Evolutionary conservation across 2,329 filamentous ascomycete genomes (phyloP), one percentile per base, ranked within the genome.

Genomic region (Paraphoma sp.): DNA sequence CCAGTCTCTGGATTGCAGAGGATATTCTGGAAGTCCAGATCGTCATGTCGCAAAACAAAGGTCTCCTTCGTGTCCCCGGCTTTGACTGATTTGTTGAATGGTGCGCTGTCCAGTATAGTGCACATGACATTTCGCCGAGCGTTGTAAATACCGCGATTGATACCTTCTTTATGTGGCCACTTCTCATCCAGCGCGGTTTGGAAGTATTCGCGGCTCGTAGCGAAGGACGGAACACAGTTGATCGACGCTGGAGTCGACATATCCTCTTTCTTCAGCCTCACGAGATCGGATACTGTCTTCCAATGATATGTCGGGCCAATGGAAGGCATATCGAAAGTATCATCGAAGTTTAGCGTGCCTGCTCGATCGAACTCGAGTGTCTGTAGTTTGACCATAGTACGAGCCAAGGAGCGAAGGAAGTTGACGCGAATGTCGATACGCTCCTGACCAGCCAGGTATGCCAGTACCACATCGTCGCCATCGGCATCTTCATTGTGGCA

Each of bases 11-110:
- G 45, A 42, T 65, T 57, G 29, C 57, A 53, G 4, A 69, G 49
- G 30, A 70, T 65, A 53, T 72, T 72, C 16, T 70, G 62, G 7
- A 59, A 47, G 30, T 67, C 54, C 6, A 72, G 60, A 43, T 71
- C 67, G 2, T 55, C 29, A 45, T 70, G 67, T 0, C 40, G 49
- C 1, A 69, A 54, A 0, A 59, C 47, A 31, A 72, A 72, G 1
- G 63, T 58, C 18, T 69, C 64, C 0, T 53, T 18, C 10, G 52
- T 31, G 10, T 61, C 53, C 14, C 38, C 42, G 11, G 42, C 11
- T 16, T 14, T 51, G 23, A 16, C 28, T 6, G 49, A 30, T 11
- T 42, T 14, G 8, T 47, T 48, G 44, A 54, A 54, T 12, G 38
- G 47, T n/a, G 47, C 23, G 29, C 16, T 7, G 18, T 38, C 17